Base-by-base conservation (phyloP, 2,329 filamentous ascomycete genomes). In the Beauveria scarabaeidicola region DNA sequence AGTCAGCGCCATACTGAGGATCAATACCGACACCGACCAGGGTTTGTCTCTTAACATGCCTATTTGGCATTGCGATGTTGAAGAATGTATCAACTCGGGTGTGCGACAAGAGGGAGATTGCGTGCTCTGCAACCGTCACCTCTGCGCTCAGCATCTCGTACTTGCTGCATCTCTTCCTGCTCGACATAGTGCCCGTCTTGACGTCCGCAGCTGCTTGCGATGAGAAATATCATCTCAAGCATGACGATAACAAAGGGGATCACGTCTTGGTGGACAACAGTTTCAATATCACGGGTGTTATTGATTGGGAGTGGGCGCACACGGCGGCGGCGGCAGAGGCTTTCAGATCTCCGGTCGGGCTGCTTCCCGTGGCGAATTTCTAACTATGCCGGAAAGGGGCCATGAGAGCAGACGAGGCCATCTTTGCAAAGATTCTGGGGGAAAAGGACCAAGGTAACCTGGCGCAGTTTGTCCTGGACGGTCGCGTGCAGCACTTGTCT, bases 151-250 rank as follows among this genome's bases (percentile, higher is more conserved):
- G 19, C 73, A 76, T 65, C 60, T 75, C 40, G 40, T 78, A 75
- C 61, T 62, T 78, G 19, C 69, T 76, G 59, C 73, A 77, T 63
- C 69, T 70, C 41, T 78, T 70, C 65, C 73, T 77, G 43, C 54
- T 75, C n/a, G 72, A 78, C 48, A 62, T 70, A 8, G 60, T 70
- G n/a, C 68, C 68, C n/a, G 53, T 23, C 10, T 61, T 72, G 7
- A 48, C 65, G 27, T 61, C 67, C 44, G 52, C 61, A 11, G 57
- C 25, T 17, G n/a, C 43, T 8, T 63, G 62, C 51, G 63, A 69
- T 23, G 66, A 69, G 32, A 62, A 67, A 25, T 80, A 74, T 65
- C 79, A 74, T 59, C 65, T 81, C 9, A 79, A 77, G 62, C 75
- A 78, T 62, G 69, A 68, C 17, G 75, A 79, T 13, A n/a, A 55